A percentile compares a stretch with the other conserved stretches of the same genome.
Conservation (phyloP, 2,329 filamentous ascomycete genomes). For the Fusarium lyarnte region DNA sequence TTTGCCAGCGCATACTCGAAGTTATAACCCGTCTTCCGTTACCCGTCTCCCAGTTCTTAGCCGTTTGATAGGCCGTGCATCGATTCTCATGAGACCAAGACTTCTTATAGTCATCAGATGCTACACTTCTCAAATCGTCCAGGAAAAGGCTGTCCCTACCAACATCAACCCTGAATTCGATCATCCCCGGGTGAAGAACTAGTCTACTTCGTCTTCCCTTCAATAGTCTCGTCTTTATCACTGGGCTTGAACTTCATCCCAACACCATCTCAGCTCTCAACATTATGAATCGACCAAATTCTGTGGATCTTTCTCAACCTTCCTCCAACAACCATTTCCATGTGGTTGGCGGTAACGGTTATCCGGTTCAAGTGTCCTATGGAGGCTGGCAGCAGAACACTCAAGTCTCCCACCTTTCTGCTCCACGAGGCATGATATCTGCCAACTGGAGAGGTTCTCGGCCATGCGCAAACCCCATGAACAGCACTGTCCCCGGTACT, state of each 20-base stretch:
- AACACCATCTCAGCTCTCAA: not conserved
- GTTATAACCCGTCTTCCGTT: slow-evolving; percentile 30
- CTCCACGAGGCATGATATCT: slow-evolving; percentile 34
- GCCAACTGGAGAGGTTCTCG: slow-evolving; percentile 37
- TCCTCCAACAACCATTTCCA: slow-evolving; percentile 8
- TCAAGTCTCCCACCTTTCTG: slow-evolving; percentile 12
- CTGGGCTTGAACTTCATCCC: not conserved
- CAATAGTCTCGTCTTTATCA: not conserved
- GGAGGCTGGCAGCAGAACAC: slow-evolving; percentile 25
- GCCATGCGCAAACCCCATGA: slow-evolving; percentile 3
- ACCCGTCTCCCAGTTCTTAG: slow-evolving; percentile 25
- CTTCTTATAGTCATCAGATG: slow-evolving; percentile 6
- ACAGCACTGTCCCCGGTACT: not conserved
- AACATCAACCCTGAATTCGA: not conserved
- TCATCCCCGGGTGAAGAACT: not conserved
- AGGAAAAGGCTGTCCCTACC: not conserved
- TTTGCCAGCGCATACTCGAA: slow-evolving; percentile 30
- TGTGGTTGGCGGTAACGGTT: not conserved
- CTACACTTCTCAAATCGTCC: not conserved
- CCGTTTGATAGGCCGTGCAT: slow-evolving; percentile 2
- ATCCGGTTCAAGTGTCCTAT: slow-evolving; percentile 7
- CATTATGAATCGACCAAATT: not conserved
- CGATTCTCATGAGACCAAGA: not conserved
- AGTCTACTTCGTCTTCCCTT: not conserved
- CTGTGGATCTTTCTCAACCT: slow-evolving; percentile 8